Base-by-base conservation (phyloP, 1,139 yeast species). In the Pneumocystis carinii region DNA sequence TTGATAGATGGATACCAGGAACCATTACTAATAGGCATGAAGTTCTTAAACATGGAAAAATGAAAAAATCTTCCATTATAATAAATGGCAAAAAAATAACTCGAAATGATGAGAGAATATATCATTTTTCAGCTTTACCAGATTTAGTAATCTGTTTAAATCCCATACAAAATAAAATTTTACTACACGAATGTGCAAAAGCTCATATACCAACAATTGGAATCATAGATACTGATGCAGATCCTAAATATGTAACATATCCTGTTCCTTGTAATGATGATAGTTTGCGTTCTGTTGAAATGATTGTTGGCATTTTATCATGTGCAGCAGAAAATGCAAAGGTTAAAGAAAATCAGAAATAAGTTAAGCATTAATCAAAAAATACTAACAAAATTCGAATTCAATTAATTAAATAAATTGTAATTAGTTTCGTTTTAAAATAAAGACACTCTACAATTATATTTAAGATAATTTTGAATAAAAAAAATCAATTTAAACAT, bases 201-300 rank as follows among this genome's bases (percentile, higher is more conserved):
- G 80, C 85, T 66, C 82, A 95, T 72, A 83, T 92, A 36, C 98
- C 98, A 66, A 90, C 97, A 1, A 84, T 92, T 70, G 98, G 96
- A 53, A 81, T 92, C 65, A 84, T 94, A 68, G 98, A 92, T 75
- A 89, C 98, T 36, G 92, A 92, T 74, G 84, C 86, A 75, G 97
- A 92, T 72, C 95, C 97, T 24, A 82, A 89, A 8, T 76, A 86
- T 69, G 86, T 92, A 64, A 88, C 96, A 1, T 92, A 92, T 74
- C 95, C 97, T 62, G 87, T 92, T 69, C 97, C 98, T 35, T 95
- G 95, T 67, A 92, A 92, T 72, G 97, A 92, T 74, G 97, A 90
- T 73, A 86, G 95, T n/a, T 77, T 83, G 65, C 82, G 98, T 72
- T 82, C 95, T 15, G 83, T 86, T 3, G 85, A 87, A 68, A 77